Conservation (phyloP, 2,329 filamentous ascomycete species). For the Colletotrichum falcatum region DNA sequence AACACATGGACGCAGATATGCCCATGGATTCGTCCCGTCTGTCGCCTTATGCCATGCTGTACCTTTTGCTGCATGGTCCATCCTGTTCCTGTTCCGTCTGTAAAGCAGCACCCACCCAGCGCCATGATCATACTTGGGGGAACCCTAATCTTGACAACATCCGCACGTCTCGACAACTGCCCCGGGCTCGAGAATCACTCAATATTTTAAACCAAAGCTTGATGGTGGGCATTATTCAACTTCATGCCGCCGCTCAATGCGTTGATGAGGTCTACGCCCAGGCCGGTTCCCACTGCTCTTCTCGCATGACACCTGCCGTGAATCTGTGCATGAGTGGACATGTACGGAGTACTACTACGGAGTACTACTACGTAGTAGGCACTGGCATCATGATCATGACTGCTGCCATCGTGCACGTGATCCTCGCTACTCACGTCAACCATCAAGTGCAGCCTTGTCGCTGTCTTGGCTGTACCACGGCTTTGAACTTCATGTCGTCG, state of each 20-base stretch:
- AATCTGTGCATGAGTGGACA: background rate
- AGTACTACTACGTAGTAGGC: too few species aligned
- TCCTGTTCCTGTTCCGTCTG: background rate
- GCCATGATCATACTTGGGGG: too few species aligned
- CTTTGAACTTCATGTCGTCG: background rate
- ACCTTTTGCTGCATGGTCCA: background rate
- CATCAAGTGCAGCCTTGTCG: background rate
- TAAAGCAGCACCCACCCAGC: too few species aligned
- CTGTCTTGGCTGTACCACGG: too few species aligned
- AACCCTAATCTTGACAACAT: background rate
- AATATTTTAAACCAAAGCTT: background rate
- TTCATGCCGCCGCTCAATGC: background rate
- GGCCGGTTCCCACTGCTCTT: background rate
- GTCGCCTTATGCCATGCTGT: background rate
- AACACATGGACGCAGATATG: background rate
- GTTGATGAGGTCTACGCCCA: background rate
- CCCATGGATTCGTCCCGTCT: background rate
- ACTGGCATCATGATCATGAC: too few species aligned
- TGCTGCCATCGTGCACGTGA: background rate
- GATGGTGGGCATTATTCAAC: too few species aligned
- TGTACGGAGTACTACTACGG: too few species aligned
- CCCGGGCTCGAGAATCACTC: background rate
- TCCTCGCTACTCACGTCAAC: background rate
- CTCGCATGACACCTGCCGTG: background rate
- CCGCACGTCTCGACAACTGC: slow-evolving; percentile 16